Evolutionary conservation across 139 green algal genomes (phyloP), one percentile per base, ranked within the genome.

Genomic region (Picochlorum sp.): DNA sequence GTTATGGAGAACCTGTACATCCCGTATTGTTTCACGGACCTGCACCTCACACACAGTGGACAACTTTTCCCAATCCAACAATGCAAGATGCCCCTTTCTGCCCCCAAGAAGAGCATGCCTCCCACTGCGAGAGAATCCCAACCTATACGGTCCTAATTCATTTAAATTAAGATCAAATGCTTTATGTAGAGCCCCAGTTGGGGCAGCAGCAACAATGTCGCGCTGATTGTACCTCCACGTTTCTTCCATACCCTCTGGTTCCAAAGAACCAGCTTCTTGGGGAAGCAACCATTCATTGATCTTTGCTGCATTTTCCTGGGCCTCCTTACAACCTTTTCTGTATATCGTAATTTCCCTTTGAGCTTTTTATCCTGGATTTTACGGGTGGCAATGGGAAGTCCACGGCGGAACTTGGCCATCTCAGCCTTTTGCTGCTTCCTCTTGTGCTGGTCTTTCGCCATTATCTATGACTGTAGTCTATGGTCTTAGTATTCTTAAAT

Each of bases 1-100:
- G 70, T 95, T 98, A 88, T 99, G 94, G 61, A 99, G 78, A 56
- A 98, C 94, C 6, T 62, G 69, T 4, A 94, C 87, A 61, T 94
- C 90, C 30, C 81, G 78, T 26, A 83, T 74, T 9, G 85, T 95
- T 72, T 99, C 94, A n/a, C 65, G 66, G 4, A 97, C 87, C 76
- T 98, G 89, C 21, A 97, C 65, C 63, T 99, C 94, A 67, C 78
- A 91, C 11, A 93, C 61, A 15, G 92, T 63, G 13, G 85, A 64
- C 6, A 47, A 24, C 3, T 67, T 66, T 62, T 87, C 67, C 91
- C 91, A 97, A 65, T 98, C 91, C 76, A 97, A 76, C 30, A 97
- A 50, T 1, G 91, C 90, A 11, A 99, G 69, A 75, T 99, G 92
- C 1, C 94, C 94, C 69, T 84, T 86, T 15, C 55, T 55, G 0